Base-by-base conservation (phyloP, 2,329 filamentous ascomycete species). In the Aspergillus brasiliensis region DNA sequence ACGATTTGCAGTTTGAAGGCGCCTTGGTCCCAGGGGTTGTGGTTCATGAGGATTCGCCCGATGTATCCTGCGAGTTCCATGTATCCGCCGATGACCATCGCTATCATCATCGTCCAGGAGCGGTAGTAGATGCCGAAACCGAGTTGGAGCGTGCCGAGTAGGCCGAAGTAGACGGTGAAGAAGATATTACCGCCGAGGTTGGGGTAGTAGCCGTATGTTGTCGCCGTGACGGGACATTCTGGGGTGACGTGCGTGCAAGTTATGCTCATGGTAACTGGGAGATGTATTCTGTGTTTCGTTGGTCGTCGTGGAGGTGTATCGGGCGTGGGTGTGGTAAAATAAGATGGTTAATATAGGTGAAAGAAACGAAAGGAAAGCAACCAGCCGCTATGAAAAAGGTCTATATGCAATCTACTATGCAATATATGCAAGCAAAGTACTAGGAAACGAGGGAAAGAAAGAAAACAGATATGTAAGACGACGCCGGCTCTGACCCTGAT, bases 31-130 rank as follows among this genome's bases (percentile, higher is more conserved):
- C 82, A 87, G 0, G 83, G 82, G 64, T 86, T 83, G 53, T 77
- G 65, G 70, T 83, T 73, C 71, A 87, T 77, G 63, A 83, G 71
- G 31, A 87, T 68, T 21, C 85, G 79, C 2, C 83, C 84, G 11
- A 78, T 74, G 66, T 88, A 88, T 8, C 86, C 86, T 1, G 85
- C 70, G 27, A 80, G 71, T 67, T 86, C 84, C 47, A 83, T 78
- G 3, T 81, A 60, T 7, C 82, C 77, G 8, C 83, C 84, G 3
- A 80, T 62, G 8, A 73, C 66, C 60, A 86, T 75, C 0, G 80
- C 83, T 28, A 81, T 70, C 74, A 81, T 78, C 69, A 82, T 85
- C 5, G 83, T 84, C 81, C 82, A 87, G 64, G 84, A 84, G 58
- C 78, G 79, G 68, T 80, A 83, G 55, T 74, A 77, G 55, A 83